Conservation (phyloP, 1,284 basidiomycete genomes). For the Stygiomarasmius scandens region DNA sequence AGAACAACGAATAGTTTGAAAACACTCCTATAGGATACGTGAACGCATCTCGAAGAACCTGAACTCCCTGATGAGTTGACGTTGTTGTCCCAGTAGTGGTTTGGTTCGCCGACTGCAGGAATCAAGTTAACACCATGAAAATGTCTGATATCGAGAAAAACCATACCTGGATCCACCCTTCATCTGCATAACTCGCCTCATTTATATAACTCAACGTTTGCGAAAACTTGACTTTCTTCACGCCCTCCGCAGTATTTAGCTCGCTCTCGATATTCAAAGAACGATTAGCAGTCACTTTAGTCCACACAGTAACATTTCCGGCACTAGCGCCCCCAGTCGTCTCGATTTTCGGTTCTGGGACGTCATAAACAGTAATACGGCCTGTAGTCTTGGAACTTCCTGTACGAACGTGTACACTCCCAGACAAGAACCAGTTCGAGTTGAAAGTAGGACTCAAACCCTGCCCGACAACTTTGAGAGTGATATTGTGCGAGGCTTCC, state of each 20-base stretch:
- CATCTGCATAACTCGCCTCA: constrained; percentile 46
- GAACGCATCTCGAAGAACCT: constrained; percentile 39
- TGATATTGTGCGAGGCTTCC: constrained; percentile 41
- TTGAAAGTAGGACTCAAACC: constrained; percentile 42
- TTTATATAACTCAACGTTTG: constrained; percentile 51
- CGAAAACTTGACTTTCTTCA: constrained; percentile 44
- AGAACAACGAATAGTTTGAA: constrained; percentile 37
- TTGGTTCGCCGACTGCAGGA: constrained; percentile 35
- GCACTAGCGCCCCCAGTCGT: constrained; percentile 31
- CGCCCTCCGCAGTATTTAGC: constrained; percentile 48
- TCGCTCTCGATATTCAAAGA: constrained; percentile 49
- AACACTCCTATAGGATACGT: constrained; percentile 40
- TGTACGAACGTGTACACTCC: constrained; percentile 40
- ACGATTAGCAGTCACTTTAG: constrained; percentile 46
- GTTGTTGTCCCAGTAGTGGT: constrained; percentile 34
- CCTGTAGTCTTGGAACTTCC: constrained; percentile 40
- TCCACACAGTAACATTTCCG: constrained; percentile 41
- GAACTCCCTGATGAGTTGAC: constrained; percentile 33
- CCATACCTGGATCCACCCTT: constrained; percentile 47
- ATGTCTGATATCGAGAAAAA: not conserved
- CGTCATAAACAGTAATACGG: constrained; percentile 37
- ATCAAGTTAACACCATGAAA: not conserved
- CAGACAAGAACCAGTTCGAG: constrained; percentile 47
- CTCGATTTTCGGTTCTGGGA: constrained; percentile 25
- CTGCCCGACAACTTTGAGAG: constrained; percentile 43